A percentile compares a stretch with the other conserved stretches of the same genome.
phyloP scores from a whole-genome alignment of 2,329 filamentous ascomycete species.

The Aspergillus vadensis region DNA sequence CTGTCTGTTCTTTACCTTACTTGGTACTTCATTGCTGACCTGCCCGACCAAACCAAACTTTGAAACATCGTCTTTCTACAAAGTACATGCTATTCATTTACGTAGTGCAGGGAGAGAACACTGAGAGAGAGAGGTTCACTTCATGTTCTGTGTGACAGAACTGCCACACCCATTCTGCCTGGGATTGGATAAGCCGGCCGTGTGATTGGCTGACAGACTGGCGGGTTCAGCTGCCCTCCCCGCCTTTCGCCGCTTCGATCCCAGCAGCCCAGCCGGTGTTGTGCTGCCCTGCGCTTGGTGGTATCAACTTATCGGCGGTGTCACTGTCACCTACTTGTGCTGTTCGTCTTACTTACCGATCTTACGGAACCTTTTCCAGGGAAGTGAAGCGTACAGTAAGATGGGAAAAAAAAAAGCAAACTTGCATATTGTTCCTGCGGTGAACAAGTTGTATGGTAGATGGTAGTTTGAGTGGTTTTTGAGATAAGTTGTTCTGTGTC shows the following conservation, averaged over 20 bases:
- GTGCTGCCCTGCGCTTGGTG: background rate
- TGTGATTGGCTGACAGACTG: constrained; percentile 29
- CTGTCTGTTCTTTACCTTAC: too few relatives aligned
- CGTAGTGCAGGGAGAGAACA: too few relatives aligned
- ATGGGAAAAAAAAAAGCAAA: background rate
- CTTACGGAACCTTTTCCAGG: background rate
- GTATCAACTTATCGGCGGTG: constrained; percentile 1
- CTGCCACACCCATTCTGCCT: too few relatives aligned
- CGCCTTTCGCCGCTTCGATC: background rate
- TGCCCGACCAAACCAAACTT: too few relatives aligned
- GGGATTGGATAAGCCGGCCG: constrained; percentile 31
- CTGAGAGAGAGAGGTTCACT: too few relatives aligned
- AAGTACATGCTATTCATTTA: too few relatives aligned
- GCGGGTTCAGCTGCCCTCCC: background rate
- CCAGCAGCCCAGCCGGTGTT: background rate
- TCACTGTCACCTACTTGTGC: background rate
- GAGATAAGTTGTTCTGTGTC: too few relatives aligned
- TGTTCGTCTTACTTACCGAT: background rate
- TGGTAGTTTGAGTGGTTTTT: too few relatives aligned
- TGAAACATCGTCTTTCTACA: too few relatives aligned
- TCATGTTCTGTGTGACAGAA: too few relatives aligned
- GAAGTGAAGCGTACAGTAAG: too few relatives aligned
- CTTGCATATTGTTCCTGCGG: background rate
- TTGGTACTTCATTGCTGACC: too few relatives aligned
- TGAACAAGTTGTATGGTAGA: background rate